Conservation (phyloP, 2,329 filamentous ascomycete genomes). For the Hypoxylon sp. region DNA sequence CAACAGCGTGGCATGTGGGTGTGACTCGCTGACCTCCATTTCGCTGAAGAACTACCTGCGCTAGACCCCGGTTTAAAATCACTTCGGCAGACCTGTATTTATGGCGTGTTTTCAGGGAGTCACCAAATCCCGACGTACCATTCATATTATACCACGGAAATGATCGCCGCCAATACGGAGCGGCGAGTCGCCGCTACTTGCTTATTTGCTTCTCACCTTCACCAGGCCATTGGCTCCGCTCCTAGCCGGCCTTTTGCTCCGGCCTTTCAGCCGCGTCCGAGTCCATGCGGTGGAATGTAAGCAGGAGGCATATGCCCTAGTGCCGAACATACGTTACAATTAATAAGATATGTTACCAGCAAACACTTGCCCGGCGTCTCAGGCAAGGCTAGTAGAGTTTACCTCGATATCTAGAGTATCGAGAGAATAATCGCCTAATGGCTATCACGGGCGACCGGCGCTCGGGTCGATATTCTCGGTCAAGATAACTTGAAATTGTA, state of each 20-base stretch:
- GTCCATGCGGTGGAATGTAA: background rate
- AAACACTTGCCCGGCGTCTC: too few species aligned
- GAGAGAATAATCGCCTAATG: too few species aligned
- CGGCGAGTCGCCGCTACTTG: background rate
- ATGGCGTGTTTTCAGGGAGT: background rate
- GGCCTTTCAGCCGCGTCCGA: constrained; percentile 1
- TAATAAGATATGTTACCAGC: too few species aligned
- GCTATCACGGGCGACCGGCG: too few species aligned
- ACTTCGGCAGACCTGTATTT: background rate
- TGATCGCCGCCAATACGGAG: background rate
- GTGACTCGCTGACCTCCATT: constrained; percentile 10
- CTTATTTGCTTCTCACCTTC: background rate
- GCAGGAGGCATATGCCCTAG: background rate
- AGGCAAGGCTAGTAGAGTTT: too few species aligned
- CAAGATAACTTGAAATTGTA: too few species aligned
- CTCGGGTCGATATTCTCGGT: too few species aligned
- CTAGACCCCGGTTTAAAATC: background rate
- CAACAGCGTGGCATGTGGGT: constrained; percentile 13
- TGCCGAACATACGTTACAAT: too few species aligned
- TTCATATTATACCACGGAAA: background rate
- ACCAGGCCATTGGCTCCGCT: background rate
- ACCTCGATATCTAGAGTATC: too few species aligned
- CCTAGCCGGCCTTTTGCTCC: background rate
- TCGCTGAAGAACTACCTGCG: constrained; percentile 3
- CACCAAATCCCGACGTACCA: background rate